Conservation (phyloP, 306 rosid genomes). For the Glycine tomentella region DNA sequence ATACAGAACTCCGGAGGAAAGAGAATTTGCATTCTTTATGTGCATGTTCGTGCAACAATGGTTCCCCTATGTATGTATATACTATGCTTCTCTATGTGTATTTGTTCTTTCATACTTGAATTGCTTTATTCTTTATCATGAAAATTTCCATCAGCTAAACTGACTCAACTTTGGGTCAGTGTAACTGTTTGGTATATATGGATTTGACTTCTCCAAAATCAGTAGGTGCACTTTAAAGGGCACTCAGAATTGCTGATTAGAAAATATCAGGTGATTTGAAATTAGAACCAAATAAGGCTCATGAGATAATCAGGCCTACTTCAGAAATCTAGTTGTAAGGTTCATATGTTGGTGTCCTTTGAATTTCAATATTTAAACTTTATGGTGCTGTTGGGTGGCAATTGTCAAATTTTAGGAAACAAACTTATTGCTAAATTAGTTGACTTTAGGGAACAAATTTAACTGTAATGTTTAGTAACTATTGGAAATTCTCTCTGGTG, state of each 20-base stretch:
- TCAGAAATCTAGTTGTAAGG: constrained; percentile 13
- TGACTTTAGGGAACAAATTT: constrained; percentile 11
- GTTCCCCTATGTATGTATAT: constrained; percentile 53
- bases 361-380: constrained; percentile 2
- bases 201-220: neutral
- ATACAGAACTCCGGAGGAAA: constrained; percentile 73
- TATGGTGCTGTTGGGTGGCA: constrained; percentile 31
- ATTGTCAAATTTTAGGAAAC: constrained; percentile 13
- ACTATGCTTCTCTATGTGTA: constrained; percentile 9
- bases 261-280: constrained; percentile 29
- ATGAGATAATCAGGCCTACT: constrained; percentile 2
- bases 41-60: constrained; percentile 79
- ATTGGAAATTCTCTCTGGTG: constrained; percentile 3
- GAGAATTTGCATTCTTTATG: constrained; percentile 70
- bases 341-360: constrained; percentile 13
- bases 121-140: neutral
- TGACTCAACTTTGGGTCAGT: constrained; percentile 21
- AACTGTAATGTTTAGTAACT: constrained; percentile 16
- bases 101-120: constrained; percentile 24
- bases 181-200: neutral
- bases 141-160: neutral
- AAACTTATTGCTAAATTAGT: constrained; percentile 11
- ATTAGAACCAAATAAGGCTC: neutral
- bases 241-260: neutral
- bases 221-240: neutral